Evolutionary conservation across 2,329 filamentous ascomycete genomes (phyloP).

Genomic region (Neodidymelliopsis sp.): DNA sequence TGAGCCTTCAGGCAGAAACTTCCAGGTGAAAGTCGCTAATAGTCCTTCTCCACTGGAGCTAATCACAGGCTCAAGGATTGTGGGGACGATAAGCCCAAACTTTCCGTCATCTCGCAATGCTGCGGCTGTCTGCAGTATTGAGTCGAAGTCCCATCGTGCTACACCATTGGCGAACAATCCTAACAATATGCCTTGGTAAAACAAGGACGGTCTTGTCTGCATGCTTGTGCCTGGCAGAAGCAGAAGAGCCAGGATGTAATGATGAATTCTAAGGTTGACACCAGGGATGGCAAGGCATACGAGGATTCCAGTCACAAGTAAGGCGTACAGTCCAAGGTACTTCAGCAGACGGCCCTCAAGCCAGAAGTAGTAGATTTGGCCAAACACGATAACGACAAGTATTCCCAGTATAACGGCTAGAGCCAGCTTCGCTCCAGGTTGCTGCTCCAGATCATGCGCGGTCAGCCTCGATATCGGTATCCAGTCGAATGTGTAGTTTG

Average conservation of each 20-base stretch:
- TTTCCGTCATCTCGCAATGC: conserved; percentile 67
- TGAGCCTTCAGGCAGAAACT: conserved; percentile 55
- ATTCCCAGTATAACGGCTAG: conserved; percentile 77
- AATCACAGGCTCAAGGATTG: conserved; percentile 35
- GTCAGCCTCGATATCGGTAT: conserved; percentile 92
- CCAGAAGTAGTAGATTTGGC: conserved; percentile 87
- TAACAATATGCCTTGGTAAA: conserved; percentile 47
- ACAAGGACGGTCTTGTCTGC: conserved; percentile 44
- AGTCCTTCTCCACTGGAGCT: conserved; percentile 55
- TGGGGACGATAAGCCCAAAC: conserved; percentile 66
- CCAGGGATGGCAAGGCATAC: conserved; percentile 75
- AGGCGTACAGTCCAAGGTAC: conserved; percentile 78
- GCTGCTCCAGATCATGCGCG: conserved; percentile 82
- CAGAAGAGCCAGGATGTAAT: conserved; percentile 57
- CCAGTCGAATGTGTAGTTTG: conserved; percentile 92
- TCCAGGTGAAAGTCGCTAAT: conserved; percentile 65
- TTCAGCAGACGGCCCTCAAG: conserved; percentile 79
- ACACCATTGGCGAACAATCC: conserved; percentile 49
- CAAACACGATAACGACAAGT: conserved; percentile 70
- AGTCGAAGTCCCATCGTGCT: conserved; percentile 49
- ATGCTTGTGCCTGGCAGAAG: conserved; percentile 46
- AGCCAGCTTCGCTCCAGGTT: conserved; percentile 86
- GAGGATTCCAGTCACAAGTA: conserved; percentile 71
- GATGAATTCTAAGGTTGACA: conserved; percentile 85
- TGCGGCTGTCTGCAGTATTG: conserved; percentile 80